Percentiles rank a stretch among this genome's conserved stretches.
Conservation (phyloP, 75 land plant species). For the Sequoia sempervirens region DNA sequence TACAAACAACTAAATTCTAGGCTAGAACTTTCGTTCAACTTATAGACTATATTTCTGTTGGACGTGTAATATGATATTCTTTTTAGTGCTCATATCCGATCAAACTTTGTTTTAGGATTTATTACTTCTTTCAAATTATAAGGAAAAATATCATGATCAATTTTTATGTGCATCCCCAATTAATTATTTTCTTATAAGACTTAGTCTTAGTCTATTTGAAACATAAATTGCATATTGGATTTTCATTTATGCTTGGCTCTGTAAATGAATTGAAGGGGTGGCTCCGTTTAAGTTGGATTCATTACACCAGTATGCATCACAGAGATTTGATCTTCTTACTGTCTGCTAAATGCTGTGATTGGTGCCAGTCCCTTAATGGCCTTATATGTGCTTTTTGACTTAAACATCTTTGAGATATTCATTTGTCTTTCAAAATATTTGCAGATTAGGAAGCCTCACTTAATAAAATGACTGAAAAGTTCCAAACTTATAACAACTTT, state of each 20-base stretch:
- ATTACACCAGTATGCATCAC: background rate
- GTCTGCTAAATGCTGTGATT: background rate
- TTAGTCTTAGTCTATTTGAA: background rate
- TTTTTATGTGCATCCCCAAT: background rate
- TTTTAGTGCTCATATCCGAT: background rate
- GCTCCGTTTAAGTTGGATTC: background rate
- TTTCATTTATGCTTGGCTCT: background rate
- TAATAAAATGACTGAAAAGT: background rate
- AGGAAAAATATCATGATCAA: background rate
- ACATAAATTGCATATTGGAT: background rate
- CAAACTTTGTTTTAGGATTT: background rate
- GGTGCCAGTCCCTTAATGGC: background rate
- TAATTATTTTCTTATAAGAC: background rate
- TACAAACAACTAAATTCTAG: background rate
- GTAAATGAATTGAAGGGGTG: background rate
- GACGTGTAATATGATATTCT: background rate
- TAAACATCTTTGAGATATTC: background rate
- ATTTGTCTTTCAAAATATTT: background rate
- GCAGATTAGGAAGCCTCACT: background rate
- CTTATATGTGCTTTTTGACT: background rate
- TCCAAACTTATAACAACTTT: background rate
- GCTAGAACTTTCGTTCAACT: background rate
- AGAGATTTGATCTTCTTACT: background rate
- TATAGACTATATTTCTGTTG: background rate
- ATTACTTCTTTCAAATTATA: background rate